Evolutionary conservation across 2,329 filamentous ascomycete species (phyloP).

Genomic region (Chaetomiaceae sp.): DNA sequence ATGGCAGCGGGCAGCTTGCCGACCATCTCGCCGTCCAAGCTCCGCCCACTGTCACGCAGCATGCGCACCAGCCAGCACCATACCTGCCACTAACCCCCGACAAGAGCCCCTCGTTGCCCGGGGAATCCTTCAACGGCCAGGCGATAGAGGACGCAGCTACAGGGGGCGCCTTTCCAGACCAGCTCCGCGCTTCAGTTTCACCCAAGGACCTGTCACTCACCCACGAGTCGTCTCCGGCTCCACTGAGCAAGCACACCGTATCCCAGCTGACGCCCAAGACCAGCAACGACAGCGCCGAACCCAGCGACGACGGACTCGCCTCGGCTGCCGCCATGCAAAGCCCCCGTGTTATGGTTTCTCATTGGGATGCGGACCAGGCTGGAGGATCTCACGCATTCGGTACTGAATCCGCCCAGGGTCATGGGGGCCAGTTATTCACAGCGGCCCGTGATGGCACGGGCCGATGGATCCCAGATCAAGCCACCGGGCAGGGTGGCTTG

Average conservation of each 20-base stretch:
- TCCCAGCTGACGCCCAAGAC: slow-evolving; percentile 47
- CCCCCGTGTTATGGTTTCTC: slow-evolving; percentile 53
- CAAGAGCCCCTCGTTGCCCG: slow-evolving; percentile 46
- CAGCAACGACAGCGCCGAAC: slow-evolving; percentile 42
- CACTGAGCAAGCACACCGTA: slow-evolving; percentile 30
- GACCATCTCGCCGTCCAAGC: slow-evolving; percentile 12
- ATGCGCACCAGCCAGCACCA: slow-evolving; percentile 24
- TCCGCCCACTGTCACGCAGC: slow-evolving; percentile 15
- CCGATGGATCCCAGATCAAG: slow-evolving; percentile 37
- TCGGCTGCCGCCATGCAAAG: slow-evolving; percentile 45
- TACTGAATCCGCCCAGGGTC: slow-evolving; percentile 10
- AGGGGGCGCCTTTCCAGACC: slow-evolving; percentile 22
- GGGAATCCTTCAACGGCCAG: slow-evolving; percentile 40
- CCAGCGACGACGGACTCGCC: slow-evolving; percentile 47
- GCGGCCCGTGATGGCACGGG: slow-evolving; percentile 39
- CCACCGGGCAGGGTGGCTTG: slow-evolving; percentile 43
- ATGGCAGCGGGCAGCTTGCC: slow-evolving; percentile 18
- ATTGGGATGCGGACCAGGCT: slow-evolving; percentile 46
- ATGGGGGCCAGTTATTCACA: slow-evolving; percentile 19
- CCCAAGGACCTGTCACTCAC: slow-evolving; percentile 41
- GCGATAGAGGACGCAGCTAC: slow-evolving; percentile 27
- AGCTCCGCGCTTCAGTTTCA: slow-evolving; percentile 36
- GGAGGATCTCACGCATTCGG: slow-evolving; percentile 15
- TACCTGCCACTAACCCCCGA: slow-evolving; percentile 49
- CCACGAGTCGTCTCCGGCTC: slow-evolving; percentile 32